Evolutionary conservation across 768 basidiomycete genomes (phyloP).

Genomic region (Boletus bicolor): DNA sequence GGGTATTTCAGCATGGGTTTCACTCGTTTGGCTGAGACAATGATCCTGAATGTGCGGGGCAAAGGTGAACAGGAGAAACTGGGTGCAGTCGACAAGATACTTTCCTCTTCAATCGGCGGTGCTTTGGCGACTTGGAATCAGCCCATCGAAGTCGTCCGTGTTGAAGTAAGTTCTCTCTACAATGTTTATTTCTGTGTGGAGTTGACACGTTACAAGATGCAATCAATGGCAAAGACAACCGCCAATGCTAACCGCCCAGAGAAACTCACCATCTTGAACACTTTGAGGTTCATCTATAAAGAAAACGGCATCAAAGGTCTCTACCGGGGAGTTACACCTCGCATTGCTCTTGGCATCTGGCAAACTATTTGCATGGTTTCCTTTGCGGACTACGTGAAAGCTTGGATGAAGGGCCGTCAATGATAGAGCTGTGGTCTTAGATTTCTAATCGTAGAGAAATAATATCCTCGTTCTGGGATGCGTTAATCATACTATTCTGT

Average conservation of each 20-base stretch:
- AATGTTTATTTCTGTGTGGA: neutral
- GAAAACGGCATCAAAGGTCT: conserved; percentile 96
- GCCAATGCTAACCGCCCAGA: conserved; percentile 75
- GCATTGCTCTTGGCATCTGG: conserved; percentile 95
- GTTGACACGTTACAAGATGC: conserved; percentile 65
- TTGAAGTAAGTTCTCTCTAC: conserved; percentile 58
- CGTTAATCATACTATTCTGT: conserved; percentile 14
- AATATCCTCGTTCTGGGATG: conserved; percentile 19
- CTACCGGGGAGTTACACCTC: conserved; percentile 96
- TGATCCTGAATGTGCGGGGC: conserved; percentile 75
- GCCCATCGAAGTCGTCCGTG: conserved; percentile 95
- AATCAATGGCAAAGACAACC: conserved; percentile 91
- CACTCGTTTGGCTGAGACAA: conserved; percentile 83
- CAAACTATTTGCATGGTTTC: conserved; percentile 99
- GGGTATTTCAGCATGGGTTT: conserved; percentile 78
- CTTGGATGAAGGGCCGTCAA: conserved; percentile 57
- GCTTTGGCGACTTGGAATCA: conserved; percentile 99
- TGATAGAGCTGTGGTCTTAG: conserved; percentile 12
- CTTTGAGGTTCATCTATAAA: conserved; percentile 89
- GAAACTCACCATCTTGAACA: conserved; percentile 90
- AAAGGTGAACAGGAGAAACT: conserved; percentile 74
- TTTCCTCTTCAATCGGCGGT: conserved; percentile 86
- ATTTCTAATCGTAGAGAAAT: conserved; percentile 21
- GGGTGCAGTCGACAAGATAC: conserved; percentile 79
- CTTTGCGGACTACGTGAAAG: conserved; percentile 93